Base-by-base conservation (phyloP, 352 stramenopile genomes). In the Pythium periplocum region DNA sequence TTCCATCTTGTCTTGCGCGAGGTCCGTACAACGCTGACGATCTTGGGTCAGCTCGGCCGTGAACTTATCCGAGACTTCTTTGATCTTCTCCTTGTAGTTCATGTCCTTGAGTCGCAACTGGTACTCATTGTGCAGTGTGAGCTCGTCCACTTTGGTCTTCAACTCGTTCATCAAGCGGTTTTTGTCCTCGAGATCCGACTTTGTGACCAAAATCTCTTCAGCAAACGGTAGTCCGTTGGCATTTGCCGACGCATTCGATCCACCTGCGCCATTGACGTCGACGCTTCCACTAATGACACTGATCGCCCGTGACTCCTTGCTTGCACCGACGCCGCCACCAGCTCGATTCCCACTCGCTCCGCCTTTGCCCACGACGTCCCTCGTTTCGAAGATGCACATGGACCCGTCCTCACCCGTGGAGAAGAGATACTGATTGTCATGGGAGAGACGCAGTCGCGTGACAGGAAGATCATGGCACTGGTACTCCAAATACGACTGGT, bases 41-140 rank as follows among this genome's bases (percentile, higher is more conserved):
- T 97, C 91, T 58, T 96, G 85, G n/a, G 95, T 93, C 33, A 98
- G 66, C 53, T 98, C 93, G 17, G 93, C 81, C 1, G 79, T 93
- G 59, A 96, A 98, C 61, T 97, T 97, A 61, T 98, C 87, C 1
- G 85, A 96, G 2, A 96, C 77, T 56, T 98, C 93, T 62, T 98
- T 98, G 47, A 98, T 96, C 55, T 98, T 97, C 58, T 98, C 93
- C 48, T 86, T 90, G 71, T 97, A 97, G 64, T 96, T 96, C 73
- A 98, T 97, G 58, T 98, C 92, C 52, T 98, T 97, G 34, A 98
- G 64, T 2, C 93, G 79, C 36, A 98, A 65, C 48, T 98, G 90
- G 54, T 98, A 98, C 45, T 98, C 93, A 59, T 98, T 98, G 57
- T 98, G 88, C 6, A 97, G 68, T 10, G 79, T 93, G 26, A 98